Evolutionary conservation across 2,329 filamentous ascomycete species (phyloP).

Genomic region (Scolecobasidium constrictum): DNA sequence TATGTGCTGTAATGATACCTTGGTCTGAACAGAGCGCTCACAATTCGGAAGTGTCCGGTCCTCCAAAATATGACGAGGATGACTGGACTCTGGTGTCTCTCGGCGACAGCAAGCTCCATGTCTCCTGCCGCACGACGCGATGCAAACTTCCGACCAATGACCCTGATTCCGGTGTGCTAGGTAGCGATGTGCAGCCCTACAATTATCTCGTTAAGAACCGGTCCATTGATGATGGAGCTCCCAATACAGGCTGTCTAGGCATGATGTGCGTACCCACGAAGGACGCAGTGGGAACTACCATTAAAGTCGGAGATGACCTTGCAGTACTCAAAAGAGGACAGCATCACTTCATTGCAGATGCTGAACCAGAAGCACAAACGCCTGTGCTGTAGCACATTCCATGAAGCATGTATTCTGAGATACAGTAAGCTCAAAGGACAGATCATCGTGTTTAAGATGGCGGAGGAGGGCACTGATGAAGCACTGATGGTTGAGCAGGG

Average conservation of each 20-base stretch:
- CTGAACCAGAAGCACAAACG: slow-evolving; percentile 1
- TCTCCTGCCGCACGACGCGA: slow-evolving; percentile 54
- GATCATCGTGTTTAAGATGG: not conserved
- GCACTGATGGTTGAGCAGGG: not conserved
- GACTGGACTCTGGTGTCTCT: slow-evolving; percentile 53
- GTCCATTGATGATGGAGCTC: slow-evolving; percentile 48
- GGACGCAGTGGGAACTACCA: slow-evolving; percentile 16
- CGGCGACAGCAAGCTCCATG: slow-evolving; percentile 38
- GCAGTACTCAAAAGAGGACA: slow-evolving; percentile 22
- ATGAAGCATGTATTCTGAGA: not conserved
- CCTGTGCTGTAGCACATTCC: not conserved
- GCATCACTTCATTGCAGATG: slow-evolving; percentile 16
- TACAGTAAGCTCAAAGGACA: not conserved
- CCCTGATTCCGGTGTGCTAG: slow-evolving; percentile 46
- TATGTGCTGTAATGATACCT: slow-evolving; percentile 21
- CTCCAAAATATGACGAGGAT: slow-evolving; percentile 57
- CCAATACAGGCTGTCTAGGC: slow-evolving; percentile 44
- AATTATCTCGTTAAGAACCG: slow-evolving; percentile 47
- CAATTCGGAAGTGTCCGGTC: slow-evolving; percentile 44
- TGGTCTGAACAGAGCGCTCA: not conserved
- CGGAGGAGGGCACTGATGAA: not conserved
- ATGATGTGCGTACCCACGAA: slow-evolving; percentile 52
- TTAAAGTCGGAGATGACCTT: slow-evolving; percentile 21
- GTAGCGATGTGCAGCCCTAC: slow-evolving; percentile 44
- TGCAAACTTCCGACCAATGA: slow-evolving; percentile 65